A percentile compares a stretch with the other conserved stretches of the same genome.
These are phyloP conservation scores for Coprinopsis strossmayeri DNA, from an alignment of 768 basidiomycete genomes.

Conservation along the genomic window DNA sequence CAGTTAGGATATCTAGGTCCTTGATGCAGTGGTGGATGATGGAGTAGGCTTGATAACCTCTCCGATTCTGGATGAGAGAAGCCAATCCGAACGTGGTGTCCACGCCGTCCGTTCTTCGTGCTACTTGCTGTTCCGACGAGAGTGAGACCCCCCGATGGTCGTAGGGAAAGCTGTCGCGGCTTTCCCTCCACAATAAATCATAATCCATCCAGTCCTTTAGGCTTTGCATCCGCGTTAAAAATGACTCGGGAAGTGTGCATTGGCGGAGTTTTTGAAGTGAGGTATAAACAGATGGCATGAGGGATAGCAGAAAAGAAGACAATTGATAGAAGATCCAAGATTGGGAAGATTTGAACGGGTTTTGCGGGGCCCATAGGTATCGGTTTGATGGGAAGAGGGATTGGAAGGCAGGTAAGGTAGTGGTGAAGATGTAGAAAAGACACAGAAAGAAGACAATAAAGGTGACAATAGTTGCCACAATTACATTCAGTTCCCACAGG, in stretches of 20 bases:
- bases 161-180: background rate
- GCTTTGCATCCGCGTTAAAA: background rate
- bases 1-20: constrained; percentile 19
- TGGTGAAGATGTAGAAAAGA: constrained; percentile 17
- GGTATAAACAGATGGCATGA: background rate
- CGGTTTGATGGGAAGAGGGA: constrained; percentile 3
- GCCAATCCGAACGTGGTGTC: background rate
- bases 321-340: constrained; percentile 18
- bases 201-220: background rate
- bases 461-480: constrained; percentile 16
- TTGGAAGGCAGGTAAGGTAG: constrained; percentile 19
- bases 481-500: constrained; percentile 19
- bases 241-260: background rate
- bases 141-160: background rate
- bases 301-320: constrained; percentile 2
- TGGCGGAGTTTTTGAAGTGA: background rate
- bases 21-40: constrained; percentile 19
- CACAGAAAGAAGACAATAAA: constrained; percentile 16
- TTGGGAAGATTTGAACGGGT: constrained; percentile 24
- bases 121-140: background rate
- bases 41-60: background rate
- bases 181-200: background rate
- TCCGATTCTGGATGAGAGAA: background rate
- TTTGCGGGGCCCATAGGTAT: constrained; percentile 11
- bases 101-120: background rate